phyloP scores from a whole-genome alignment of 768 basidiomycete species.

The Dentipellis fragilis region DNA sequence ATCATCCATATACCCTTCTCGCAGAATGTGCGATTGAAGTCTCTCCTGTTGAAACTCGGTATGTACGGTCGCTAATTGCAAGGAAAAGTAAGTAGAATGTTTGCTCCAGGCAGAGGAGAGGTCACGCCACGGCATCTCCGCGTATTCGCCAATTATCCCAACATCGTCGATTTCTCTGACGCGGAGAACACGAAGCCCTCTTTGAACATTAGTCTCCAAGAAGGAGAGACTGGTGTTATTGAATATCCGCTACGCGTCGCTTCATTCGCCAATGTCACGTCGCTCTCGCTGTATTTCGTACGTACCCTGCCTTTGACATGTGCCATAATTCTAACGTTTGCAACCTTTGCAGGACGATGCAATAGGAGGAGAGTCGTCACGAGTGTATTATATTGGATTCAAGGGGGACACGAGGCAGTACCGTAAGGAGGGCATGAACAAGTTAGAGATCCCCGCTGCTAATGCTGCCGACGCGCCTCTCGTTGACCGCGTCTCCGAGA shows the following conservation, averaged over 20 bases:
- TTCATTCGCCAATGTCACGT: conserved; percentile 65
- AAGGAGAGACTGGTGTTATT: conserved; percentile 56
- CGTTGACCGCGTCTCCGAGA: conserved; percentile 49
- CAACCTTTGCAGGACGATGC: conserved; percentile 44
- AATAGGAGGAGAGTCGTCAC: conserved; percentile 50
- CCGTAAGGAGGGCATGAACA: conserved; percentile 49
- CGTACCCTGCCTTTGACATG: conserved; percentile 21
- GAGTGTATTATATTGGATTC: conserved; percentile 78
- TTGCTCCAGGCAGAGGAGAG: conserved; percentile 58
- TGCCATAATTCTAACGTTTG: conserved; percentile 4
- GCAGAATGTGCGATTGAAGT: conserved; percentile 66
- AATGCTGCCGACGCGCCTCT: conserved; percentile 67
- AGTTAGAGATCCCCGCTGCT: conserved; percentile 70
- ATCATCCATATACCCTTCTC: conserved; percentile 77
- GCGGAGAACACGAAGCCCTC: conserved; percentile 62
- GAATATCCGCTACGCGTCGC: conserved; percentile 75
- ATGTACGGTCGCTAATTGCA: conserved; percentile 13
- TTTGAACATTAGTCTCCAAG: conserved; percentile 57
- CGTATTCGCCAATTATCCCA: conserved; percentile 64
- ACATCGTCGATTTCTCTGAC: conserved; percentile 70
- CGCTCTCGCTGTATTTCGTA: conserved; percentile 74
- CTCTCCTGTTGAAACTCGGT: conserved; percentile 73
- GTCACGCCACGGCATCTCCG: conserved; percentile 64
- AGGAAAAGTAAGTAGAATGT: conserved; percentile 1
- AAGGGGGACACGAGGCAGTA: conserved; percentile 55